Base-by-base conservation (phyloP, 805 yeast species). In the Blastobotrys terrestris region DNA sequence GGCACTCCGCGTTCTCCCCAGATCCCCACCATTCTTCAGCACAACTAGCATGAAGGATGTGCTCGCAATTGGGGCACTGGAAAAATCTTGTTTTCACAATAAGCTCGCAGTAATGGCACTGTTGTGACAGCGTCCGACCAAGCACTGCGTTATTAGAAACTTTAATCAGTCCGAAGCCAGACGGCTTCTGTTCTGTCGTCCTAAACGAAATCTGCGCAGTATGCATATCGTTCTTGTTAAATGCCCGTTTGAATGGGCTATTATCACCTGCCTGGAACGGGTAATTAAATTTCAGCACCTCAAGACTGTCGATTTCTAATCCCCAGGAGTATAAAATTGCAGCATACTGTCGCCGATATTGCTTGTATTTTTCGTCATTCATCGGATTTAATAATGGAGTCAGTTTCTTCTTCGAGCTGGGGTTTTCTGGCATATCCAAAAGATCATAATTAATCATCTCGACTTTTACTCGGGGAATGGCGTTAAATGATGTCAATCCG, bases 251-350 rank as follows among this genome's bases (percentile, higher is more conserved):
- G 48, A 7, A 39, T 46, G 19, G 55, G 41, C 11, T 44, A 39
- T 7, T 16, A 40, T 19, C 31, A 16, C 13, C 16, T 16, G 15
- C 26, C 50, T 31, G 35, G 46, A 13, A 47, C n/a, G n/a, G 55
- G 13, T 76, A 77, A 60, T 84, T 85, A 71, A 80, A 79, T 67
- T 91, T 89, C 52, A 88, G 66, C 8, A 91, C 78, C 61, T 91
- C 91, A 26, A 87, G 81, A 44, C 96, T 69, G 57, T 84, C 80
- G n/a, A 86, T 77, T 0, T 90, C 86, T 16, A 90, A 72, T 0
- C 94, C 95, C 97, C 97, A 92, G 35, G 77, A 67, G 61, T 79
- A 87, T 13, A 91, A 71, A 63, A 91, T 75, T 16, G 84, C 78
- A 0, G 97, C 90, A 66, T 92, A 91, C 58, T 83, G 84, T 18